Evolutionary conservation across 1,284 basidiomycete species (phyloP).

Genomic region (Xerocomus minutiporus): DNA sequence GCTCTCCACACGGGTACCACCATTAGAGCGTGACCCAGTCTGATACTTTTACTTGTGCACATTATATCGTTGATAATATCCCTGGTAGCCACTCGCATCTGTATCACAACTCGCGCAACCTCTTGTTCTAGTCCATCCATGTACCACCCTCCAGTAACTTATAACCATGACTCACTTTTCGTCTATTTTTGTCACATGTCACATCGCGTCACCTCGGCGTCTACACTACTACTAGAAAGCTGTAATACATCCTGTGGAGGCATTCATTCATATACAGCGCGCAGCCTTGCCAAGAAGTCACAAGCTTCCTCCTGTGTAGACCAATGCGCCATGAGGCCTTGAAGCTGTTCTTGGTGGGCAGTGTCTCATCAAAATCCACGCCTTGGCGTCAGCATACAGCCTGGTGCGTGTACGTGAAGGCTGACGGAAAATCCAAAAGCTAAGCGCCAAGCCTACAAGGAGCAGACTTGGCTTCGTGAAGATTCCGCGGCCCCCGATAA

Average conservation of each 20-base stretch:
- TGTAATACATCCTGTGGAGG: neutral
- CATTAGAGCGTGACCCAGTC: constrained; percentile 26
- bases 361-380: too few species aligned
- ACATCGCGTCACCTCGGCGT: neutral
- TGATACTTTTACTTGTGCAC: constrained; percentile 9
- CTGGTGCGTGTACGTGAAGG: neutral
- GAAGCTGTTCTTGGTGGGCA: too few species aligned
- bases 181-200: neutral
- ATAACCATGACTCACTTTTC: constrained; percentile 6
- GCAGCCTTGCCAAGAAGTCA: neutral
- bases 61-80: constrained; percentile 11
- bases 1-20: constrained; percentile 14
- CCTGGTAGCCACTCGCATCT: constrained; percentile 19
- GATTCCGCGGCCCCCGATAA: neutral
- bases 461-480: neutral
- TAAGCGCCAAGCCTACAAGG: neutral
- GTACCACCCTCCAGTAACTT: constrained; percentile 25
- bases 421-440: neutral
- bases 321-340: too few species aligned
- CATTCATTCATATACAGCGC: neutral
- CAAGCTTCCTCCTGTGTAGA: too few species aligned
- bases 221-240: too few species aligned
- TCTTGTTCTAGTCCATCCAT: constrained; percentile 10
- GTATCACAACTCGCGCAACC: constrained; percentile 23
- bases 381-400: too few species aligned